Conservation (phyloP, 2,329 filamentous ascomycete genomes). For the Trichoderma sp. region DNA sequence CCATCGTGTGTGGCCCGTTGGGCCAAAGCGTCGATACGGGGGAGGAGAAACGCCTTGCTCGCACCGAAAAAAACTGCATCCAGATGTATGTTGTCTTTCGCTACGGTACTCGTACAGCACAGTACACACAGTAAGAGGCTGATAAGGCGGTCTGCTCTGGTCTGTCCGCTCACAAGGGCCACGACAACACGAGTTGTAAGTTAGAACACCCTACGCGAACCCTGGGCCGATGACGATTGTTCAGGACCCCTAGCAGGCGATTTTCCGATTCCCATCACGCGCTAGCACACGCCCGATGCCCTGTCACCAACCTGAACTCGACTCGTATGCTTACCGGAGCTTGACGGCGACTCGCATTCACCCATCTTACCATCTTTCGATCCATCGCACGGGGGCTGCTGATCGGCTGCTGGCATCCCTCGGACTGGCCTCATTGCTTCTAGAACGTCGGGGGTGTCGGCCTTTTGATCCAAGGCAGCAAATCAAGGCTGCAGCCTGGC, state of each 20-base stretch:
- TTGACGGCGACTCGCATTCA: background rate
- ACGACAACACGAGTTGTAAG: background rate
- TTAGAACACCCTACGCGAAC: background rate
- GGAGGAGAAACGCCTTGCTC: background rate
- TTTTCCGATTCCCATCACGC: background rate
- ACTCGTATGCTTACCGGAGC: background rate
- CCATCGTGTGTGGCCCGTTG: background rate
- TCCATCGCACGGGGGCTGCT: background rate
- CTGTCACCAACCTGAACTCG: background rate
- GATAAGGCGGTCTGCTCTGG: background rate
- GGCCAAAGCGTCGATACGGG: background rate
- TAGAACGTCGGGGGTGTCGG: conserved; percentile 1
- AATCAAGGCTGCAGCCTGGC: background rate
- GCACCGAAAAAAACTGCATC: background rate
- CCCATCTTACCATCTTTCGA: background rate
- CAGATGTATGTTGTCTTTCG: background rate
- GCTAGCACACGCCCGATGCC: background rate
- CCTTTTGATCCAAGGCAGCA: background rate
- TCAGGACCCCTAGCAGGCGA: background rate
- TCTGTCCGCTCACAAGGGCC: background rate
- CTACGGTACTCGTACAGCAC: background rate
- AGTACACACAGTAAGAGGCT: background rate
- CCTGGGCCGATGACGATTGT: background rate
- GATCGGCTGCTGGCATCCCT: conserved; percentile 3
- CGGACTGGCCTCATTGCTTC: background rate